Conservation (phyloP, 2,329 filamentous ascomycete species). For the Hypoxylon sp. region DNA sequence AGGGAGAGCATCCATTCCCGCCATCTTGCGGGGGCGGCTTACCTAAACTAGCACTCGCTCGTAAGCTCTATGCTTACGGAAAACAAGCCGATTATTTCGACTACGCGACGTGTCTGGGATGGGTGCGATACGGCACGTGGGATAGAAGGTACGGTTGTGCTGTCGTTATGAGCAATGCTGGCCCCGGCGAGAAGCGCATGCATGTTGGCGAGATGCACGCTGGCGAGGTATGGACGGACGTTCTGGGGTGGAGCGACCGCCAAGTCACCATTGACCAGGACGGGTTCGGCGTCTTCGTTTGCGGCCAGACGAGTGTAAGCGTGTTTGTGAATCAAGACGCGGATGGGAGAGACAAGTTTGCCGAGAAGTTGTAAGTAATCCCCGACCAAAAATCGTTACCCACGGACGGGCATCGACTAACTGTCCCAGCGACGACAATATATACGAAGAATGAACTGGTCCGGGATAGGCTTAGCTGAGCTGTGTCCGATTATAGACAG, state of each 20-base stretch:
- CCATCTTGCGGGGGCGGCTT: conserved; percentile 66
- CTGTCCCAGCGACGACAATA: conserved; percentile 21
- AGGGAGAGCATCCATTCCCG: conserved; percentile 57
- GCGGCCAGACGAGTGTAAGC: conserved; percentile 46
- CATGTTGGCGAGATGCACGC: conserved; percentile 69
- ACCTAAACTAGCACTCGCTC: conserved; percentile 68
- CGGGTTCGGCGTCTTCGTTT: conserved; percentile 70
- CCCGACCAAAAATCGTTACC: background rate
- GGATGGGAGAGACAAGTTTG: conserved; percentile 36
- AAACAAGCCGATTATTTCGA: conserved; percentile 73
- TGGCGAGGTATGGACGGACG: conserved; percentile 73
- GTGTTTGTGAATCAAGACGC: conserved; percentile 42
- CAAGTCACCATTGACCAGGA: conserved; percentile 70
- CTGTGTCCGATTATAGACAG: background rate
- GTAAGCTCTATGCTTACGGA: conserved; percentile 76
- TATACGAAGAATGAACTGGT: conserved; percentile 18
- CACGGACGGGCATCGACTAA: background rate
- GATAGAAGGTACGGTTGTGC: conserved; percentile 64
- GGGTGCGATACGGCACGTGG: conserved; percentile 63
- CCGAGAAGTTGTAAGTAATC: conserved; percentile 39
- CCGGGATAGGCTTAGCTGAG: background rate
- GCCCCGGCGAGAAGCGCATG: conserved; percentile 68
- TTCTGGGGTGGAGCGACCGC: conserved; percentile 66
- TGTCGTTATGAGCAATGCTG: conserved; percentile 67
- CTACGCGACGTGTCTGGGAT: conserved; percentile 71